phyloP scores from a whole-genome alignment of 257 asterid genomes.

The Plantago elongata region DNA sequence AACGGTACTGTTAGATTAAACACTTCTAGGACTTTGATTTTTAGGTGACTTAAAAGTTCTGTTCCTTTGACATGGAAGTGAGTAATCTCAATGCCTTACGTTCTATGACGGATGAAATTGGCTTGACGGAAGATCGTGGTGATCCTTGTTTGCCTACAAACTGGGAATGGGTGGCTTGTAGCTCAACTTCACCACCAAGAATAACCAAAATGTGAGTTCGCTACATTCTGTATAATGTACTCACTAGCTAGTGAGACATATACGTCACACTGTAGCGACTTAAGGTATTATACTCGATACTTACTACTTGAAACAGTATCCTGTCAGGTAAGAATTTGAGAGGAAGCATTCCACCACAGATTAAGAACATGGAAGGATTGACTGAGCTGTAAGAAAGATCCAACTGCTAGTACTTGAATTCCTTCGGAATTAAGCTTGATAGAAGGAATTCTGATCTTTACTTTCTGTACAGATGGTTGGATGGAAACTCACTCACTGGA shows the following conservation, averaged over 20 bases:
- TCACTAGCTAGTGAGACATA: too few species aligned
- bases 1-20: too few species aligned
- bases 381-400: conserved; percentile 71
- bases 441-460: conserved; percentile 4
- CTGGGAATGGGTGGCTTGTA: conserved; percentile 90
- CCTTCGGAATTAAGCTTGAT: conserved; percentile 6
- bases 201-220: conserved; percentile 74
- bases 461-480: conserved; percentile 65
- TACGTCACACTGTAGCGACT: not conserved
- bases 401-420: not conserved
- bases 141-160: conserved; percentile 82
- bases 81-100: conserved; percentile 47
- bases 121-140: conserved; percentile 53
- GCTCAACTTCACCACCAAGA: conserved; percentile 68
- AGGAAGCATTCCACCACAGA: conserved; percentile 71
- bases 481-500: conserved; percentile 62
- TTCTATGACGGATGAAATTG: conserved; percentile 41
- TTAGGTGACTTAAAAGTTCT: conserved; percentile 21
- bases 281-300: not conserved
- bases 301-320: conserved; percentile 44
- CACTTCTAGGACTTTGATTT: not conserved
- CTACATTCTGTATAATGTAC: not conserved
- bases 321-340: conserved; percentile 65
- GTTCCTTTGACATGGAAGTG: conserved; percentile 43
- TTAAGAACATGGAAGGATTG: conserved; percentile 69